A percentile compares a stretch with the other conserved stretches of the same genome.
Evolutionary conservation across 192 early-diverging fungal genomes (phyloP).

Genomic region (Allomyces javanicus): DNA sequence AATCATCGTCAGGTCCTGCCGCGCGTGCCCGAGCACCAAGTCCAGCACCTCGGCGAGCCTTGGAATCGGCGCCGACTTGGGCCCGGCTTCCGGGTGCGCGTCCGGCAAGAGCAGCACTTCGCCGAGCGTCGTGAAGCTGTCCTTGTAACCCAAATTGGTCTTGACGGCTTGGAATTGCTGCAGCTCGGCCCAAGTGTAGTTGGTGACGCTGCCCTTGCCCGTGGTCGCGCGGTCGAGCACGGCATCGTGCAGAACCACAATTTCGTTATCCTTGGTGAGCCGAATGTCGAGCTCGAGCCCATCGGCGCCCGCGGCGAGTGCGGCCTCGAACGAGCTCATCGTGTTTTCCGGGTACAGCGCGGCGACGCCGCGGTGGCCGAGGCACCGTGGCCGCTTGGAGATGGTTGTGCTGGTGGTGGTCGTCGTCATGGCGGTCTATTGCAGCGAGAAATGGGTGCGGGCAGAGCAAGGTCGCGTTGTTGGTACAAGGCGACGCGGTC

Average conservation of each 20-base stretch:
- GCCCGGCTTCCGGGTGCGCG: neutral
- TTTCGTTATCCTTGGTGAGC: neutral
- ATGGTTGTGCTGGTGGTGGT: no score
- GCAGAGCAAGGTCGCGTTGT: no score
- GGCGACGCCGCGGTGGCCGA: neutral
- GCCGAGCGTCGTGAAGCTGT: neutral
- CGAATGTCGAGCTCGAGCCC: neutral
- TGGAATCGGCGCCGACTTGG: neutral
- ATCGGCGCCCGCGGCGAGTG: neutral
- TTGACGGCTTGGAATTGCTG: neutral
- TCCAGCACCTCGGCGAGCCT: neutral
- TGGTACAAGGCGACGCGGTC: no score
- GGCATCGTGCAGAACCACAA: neutral
- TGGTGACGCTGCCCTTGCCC: neutral
- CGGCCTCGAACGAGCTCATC: neutral
- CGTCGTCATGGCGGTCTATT: no score
- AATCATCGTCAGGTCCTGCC: neutral
- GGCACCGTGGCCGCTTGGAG: neutral
- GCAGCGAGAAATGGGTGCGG: no score
- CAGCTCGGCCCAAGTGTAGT: neutral
- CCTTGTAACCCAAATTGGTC: neutral
- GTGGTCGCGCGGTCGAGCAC: neutral
- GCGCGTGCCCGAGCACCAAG: neutral
- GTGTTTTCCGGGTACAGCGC: neutral
- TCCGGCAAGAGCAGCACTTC: neutral